Evolutionary conservation across 1,139 yeast species (phyloP).

Genomic region (Ogataea hybrid): DNA sequence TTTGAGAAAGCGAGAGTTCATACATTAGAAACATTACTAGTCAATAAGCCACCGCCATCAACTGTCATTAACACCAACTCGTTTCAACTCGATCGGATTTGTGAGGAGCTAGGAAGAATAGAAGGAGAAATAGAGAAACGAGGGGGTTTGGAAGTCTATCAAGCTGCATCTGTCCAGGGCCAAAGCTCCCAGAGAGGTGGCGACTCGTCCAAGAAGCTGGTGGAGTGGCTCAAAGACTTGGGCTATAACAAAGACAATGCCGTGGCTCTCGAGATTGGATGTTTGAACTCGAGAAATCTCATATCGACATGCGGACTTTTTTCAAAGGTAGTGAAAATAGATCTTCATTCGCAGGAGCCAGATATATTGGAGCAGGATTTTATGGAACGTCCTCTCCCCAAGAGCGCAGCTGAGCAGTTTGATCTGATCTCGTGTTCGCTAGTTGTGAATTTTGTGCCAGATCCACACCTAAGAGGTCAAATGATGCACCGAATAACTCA

Average conservation of each 20-base stretch:
- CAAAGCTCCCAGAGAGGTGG: conserved; percentile 80
- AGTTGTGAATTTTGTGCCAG: conserved; percentile 86
- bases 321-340: conserved; percentile 57
- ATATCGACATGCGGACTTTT: conserved; percentile 61
- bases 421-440: conserved; percentile 77
- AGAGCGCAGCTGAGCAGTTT: conserved; percentile 43
- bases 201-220: conserved; percentile 75
- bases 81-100: conserved; percentile 15
- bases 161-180: conserved; percentile 84
- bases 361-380: conserved; percentile 75
- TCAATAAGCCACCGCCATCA: conserved; percentile 25
- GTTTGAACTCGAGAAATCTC: conserved; percentile 63
- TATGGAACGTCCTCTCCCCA: conserved; percentile 71
- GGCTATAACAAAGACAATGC: conserved; percentile 18
- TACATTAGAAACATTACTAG: conserved; percentile 15
- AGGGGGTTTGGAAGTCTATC: conserved; percentile 77
- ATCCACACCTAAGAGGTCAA: conserved; percentile 65
- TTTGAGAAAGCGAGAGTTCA: conserved; percentile 15
- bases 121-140: conserved; percentile 56
- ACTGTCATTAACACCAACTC: conserved; percentile 15
- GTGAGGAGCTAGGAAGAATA: conserved; percentile 45
- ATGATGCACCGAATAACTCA: conserved; percentile 64
- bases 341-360: conserved; percentile 77
- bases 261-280: conserved; percentile 78
- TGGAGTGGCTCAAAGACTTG: conserved; percentile 60